phyloP scores from a whole-genome alignment of 2,329 filamentous ascomycete genomes.

The Penicillium sp. region DNA sequence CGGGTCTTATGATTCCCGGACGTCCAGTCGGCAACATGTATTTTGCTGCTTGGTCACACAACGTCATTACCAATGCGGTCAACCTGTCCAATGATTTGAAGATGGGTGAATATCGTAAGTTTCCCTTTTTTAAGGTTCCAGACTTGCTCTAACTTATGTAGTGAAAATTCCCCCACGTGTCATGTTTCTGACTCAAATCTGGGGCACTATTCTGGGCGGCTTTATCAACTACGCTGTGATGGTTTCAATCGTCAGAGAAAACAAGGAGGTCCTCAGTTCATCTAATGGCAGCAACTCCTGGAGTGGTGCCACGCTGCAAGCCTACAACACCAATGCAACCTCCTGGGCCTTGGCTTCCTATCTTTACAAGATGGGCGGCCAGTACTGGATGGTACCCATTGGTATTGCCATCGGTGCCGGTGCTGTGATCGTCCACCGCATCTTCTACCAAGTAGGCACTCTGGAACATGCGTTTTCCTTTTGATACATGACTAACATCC shows the following conservation, averaged over 20 bases:
- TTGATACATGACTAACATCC: not conserved
- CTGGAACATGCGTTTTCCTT: no score
- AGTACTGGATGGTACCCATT: conserved; percentile 48
- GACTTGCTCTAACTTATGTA: not conserved
- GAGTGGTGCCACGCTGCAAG: conserved; percentile 55
- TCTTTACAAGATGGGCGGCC: conserved; percentile 49
- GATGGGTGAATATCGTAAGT: conserved; percentile 59
- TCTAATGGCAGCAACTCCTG: conserved; percentile 51
- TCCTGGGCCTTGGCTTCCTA: conserved; percentile 54
- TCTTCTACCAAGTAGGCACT: conserved; percentile 12
- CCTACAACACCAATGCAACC: conserved; percentile 37
- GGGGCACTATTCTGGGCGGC: conserved; percentile 56
- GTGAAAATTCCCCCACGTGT: conserved; percentile 55
- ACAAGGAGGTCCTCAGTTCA: conserved; percentile 48
- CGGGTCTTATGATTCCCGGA: conserved; percentile 53
- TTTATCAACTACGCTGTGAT: conserved; percentile 59
- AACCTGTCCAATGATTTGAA: conserved; percentile 57
- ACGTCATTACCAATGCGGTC: conserved; percentile 54
- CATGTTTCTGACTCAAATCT: conserved; percentile 60
- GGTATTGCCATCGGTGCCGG: conserved; percentile 51
- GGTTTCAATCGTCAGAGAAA: conserved; percentile 53
- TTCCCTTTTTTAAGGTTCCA: not conserved
- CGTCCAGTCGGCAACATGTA: conserved; percentile 60
- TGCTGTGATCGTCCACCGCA: conserved; percentile 13
- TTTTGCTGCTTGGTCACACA: conserved; percentile 61